A percentile compares a stretch with the other conserved stretches of the same genome.
These are phyloP conservation scores for Mycena crocata DNA, from an alignment of 768 basidiomycete species.

Conservation along the genomic window DNA sequence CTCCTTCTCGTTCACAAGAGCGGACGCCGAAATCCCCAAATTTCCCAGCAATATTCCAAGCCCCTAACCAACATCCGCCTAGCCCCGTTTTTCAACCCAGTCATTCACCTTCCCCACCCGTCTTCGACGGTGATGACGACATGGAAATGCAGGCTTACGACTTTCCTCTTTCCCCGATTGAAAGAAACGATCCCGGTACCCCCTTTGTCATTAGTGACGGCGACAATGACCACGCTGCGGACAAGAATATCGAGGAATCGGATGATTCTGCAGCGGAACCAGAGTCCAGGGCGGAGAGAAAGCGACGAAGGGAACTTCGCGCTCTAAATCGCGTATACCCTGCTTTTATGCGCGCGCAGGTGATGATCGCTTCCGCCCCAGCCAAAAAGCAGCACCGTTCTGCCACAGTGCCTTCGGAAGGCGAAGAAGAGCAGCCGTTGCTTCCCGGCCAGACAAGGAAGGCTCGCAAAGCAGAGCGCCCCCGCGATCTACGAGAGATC, in stretches of 20 bases:
- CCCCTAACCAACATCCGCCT: neutral
- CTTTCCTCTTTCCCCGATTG: conserved; percentile 4
- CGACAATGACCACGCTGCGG: conserved; percentile 10
- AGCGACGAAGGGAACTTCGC: conserved; percentile 49
- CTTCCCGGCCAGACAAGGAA: conserved; percentile 67
- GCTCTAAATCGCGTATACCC: conserved; percentile 66
- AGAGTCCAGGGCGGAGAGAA: conserved; percentile 30
- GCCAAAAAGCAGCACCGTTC: conserved; percentile 31
- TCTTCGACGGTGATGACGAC: conserved; percentile 1
- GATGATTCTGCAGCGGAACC: conserved; percentile 17
- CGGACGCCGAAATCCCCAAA: neutral
- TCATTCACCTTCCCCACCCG: conserved; percentile 7
- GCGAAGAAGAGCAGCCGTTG: conserved; percentile 53
- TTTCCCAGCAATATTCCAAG: neutral
- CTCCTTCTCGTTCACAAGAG: neutral
- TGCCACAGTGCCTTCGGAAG: conserved; percentile 39
- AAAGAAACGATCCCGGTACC: neutral
- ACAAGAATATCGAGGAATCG: conserved; percentile 30
- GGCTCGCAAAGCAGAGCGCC: conserved; percentile 47
- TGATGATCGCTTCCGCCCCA: conserved; percentile 38
- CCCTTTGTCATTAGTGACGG: conserved; percentile 24
- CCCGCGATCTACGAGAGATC: conserved; percentile 52
- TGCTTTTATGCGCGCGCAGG: conserved; percentile 58
- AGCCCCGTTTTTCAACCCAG: conserved; percentile 15
- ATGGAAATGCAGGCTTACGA: conserved; percentile 13